Percentiles rank a stretch among this genome's conserved stretches.
These are phyloP conservation scores for Alternaria ethzedia DNA, from an alignment of 2,329 filamentous ascomycete genomes.

Conservation along the genomic window DNA sequence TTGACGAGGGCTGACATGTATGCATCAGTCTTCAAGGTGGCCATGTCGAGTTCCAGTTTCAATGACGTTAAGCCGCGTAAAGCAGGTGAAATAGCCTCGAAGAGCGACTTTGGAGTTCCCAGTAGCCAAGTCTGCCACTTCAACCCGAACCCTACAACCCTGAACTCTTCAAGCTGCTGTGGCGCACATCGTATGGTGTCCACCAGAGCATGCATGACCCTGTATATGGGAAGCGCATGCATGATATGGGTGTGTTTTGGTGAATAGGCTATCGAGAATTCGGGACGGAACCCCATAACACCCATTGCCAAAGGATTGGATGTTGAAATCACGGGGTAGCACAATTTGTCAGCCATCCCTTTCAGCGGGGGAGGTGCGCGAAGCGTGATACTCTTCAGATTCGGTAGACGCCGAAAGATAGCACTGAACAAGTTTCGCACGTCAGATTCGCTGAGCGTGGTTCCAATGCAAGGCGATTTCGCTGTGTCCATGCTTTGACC, in stretches of 20 bases:
- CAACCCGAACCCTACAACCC: background rate
- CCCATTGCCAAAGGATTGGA: background rate
- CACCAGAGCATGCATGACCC: background rate
- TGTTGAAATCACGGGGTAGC: background rate
- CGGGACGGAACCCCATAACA: background rate
- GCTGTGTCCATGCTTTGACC: background rate
- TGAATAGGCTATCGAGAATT: too few relatives aligned
- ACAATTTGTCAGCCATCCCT: background rate
- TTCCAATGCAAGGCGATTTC: background rate
- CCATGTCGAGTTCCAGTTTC: slow-evolving; percentile 9
- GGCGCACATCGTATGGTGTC: too few relatives aligned
- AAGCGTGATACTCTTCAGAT: background rate
- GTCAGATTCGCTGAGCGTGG: background rate
- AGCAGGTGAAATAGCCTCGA: background rate
- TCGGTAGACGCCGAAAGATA: background rate
- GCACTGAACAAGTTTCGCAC: background rate
- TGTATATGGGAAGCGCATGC: background rate
- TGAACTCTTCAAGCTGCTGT: background rate
- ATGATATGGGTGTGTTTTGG: background rate
- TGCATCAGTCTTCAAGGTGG: background rate
- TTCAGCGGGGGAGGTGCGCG: background rate
- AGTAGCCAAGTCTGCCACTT: background rate
- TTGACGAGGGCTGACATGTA: background rate
- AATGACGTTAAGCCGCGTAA: background rate
- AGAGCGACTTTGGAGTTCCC: background rate